Evolutionary conservation across 495 filamentous ascomycete genomes (phyloP).

Genomic region (Penicillium alfredii): DNA sequence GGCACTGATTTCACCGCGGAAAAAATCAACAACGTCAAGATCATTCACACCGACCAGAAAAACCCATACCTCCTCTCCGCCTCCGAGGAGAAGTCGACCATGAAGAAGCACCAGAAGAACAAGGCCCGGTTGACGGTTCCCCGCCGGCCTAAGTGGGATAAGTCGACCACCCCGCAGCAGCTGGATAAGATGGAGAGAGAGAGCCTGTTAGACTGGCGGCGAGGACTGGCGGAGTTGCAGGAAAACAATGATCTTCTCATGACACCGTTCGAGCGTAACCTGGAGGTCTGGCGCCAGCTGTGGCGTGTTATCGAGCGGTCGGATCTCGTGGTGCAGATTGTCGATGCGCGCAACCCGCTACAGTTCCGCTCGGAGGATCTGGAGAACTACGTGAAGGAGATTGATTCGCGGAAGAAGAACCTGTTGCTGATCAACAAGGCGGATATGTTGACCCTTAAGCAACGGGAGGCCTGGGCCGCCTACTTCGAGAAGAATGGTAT

Average conservation of each 20-base stretch:
- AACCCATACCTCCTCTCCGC: constrained; percentile 91
- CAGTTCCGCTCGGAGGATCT: constrained; percentile 92
- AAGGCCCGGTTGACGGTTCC: constrained; percentile 78
- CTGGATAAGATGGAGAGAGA: constrained; percentile 75
- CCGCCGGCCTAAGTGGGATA: constrained; percentile 82
- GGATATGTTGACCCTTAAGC: constrained; percentile 93
- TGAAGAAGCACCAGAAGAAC: constrained; percentile 77
- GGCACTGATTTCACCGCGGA: constrained; percentile 98
- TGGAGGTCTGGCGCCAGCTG: constrained; percentile 97
- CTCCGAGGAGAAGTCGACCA: constrained; percentile 70
- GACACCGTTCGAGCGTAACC: constrained; percentile 96
- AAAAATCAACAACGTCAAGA: constrained; percentile 97
- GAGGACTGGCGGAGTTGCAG: constrained; percentile 85
- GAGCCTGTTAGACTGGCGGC: constrained; percentile 80
- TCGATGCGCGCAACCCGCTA: constrained; percentile 91
- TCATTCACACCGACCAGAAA: constrained; percentile 90
- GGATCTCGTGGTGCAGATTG: constrained; percentile 95
- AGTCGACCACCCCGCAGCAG: constrained; percentile 71
- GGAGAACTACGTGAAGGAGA: constrained; percentile 89
- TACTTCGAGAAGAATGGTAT: constrained; percentile 80
- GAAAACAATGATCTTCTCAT: constrained; percentile 90
- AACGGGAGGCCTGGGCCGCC: constrained; percentile 79
- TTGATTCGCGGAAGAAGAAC: constrained; percentile 83
- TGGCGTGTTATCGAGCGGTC: constrained; percentile 98
- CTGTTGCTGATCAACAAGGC: constrained; percentile 96